Percentiles rank a stretch among this genome's conserved stretches.
Conservation (phyloP, 305 asterid species). For the Fraxinus sp. region DNA sequence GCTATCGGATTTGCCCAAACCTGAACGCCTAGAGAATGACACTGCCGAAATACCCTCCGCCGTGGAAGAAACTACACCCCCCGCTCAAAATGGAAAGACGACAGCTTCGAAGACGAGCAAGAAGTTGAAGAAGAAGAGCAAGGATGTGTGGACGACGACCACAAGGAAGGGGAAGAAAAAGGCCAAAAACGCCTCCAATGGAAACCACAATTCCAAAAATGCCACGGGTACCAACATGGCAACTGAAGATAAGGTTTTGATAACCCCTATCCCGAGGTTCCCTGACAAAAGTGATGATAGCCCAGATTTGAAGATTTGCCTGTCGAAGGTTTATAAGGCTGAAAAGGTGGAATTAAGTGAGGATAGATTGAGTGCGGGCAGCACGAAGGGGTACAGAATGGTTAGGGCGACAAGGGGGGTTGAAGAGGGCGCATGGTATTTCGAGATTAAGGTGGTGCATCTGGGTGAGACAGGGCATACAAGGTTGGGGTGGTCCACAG, state of each 20-base stretch:
- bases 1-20: slow-evolving; percentile 1
- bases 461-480: slow-evolving; percentile 95
- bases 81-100: neutral
- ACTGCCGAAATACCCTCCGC: slow-evolving; percentile 8
- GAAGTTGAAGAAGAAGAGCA: slow-evolving; percentile 86
- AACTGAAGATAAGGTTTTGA: slow-evolving; percentile 63
- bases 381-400: slow-evolving; percentile 94
- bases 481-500: slow-evolving; percentile 92
- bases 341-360: slow-evolving; percentile 91
- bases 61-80: neutral
- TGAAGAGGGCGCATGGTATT: slow-evolving; percentile 84
- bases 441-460: slow-evolving; percentile 75
- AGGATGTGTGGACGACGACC: slow-evolving; percentile 80
- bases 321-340: slow-evolving; percentile 86
- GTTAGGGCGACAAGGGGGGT: slow-evolving; percentile 94
- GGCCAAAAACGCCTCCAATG: slow-evolving; percentile 49
- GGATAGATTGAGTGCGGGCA: slow-evolving; percentile 82
- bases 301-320: slow-evolving; percentile 58
- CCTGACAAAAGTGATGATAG: slow-evolving; percentile 80
- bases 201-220: slow-evolving; percentile 35
- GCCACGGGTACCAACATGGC: slow-evolving; percentile 28
- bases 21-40: slow-evolving; percentile 1
- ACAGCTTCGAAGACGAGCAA: slow-evolving; percentile 31
- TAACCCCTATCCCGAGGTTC: slow-evolving; percentile 69
- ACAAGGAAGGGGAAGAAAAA: slow-evolving; percentile 89